These are phyloP conservation scores for Oryza glumipatula DNA, from an alignment of 176 grass and related monocot species.

Conservation along the genomic window DNA sequence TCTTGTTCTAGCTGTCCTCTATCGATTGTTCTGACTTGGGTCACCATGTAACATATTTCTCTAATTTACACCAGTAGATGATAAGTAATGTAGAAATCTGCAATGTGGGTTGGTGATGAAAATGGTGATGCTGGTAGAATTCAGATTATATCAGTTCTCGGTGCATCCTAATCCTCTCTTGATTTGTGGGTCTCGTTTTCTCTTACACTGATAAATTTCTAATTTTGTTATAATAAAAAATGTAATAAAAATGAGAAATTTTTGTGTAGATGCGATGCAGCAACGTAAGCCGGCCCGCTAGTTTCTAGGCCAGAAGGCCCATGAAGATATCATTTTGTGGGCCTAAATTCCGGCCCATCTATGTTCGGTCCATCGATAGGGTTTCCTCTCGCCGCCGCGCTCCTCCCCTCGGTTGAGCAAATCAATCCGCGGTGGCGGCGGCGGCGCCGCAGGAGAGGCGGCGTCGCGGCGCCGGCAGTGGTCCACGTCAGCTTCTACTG, in stretches of 20 bases:
- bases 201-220: neutral
- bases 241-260: neutral
- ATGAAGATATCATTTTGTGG: neutral
- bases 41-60: slow-evolving; percentile 47
- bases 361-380: neutral
- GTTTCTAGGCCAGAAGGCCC: neutral
- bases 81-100: slow-evolving; percentile 31
- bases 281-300: neutral
- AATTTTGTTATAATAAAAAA: neutral
- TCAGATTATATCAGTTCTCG: slow-evolving; percentile 14
- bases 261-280: no score
- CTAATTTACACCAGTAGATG: slow-evolving; percentile 16
- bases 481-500: slow-evolving; percentile 51
- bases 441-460: neutral
- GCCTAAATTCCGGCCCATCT: neutral
- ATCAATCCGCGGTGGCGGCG: slow-evolving; percentile 13
- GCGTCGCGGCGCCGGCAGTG: slow-evolving; percentile 11
- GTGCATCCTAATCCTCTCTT: neutral
- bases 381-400: neutral
- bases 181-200: neutral
- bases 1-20: neutral
- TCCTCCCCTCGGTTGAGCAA: neutral
- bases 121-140: neutral
- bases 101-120: slow-evolving; percentile 22
- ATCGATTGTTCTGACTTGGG: slow-evolving; percentile 1